A percentile compares a stretch with the other conserved stretches of the same genome.
phyloP scores from a whole-genome alignment of 2,329 filamentous ascomycete genomes.

The Verticillium nonalfalfae region DNA sequence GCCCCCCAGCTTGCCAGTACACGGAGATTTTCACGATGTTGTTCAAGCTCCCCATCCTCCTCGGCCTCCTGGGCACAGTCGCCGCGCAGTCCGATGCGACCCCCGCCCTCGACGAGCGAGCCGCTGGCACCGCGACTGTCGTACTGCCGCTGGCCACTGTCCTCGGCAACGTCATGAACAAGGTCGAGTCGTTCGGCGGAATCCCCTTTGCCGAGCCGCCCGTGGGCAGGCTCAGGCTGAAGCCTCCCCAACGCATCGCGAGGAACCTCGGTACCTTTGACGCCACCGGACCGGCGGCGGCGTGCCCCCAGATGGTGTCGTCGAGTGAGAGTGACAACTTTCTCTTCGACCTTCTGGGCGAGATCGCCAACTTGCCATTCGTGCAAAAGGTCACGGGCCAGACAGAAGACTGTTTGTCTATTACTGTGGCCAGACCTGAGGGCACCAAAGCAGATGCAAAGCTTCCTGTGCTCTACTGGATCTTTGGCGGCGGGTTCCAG shows the following conservation, averaged over 20 bases:
- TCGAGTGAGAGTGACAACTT: slow-evolving; percentile 36
- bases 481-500: slow-evolving; percentile 60
- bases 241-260: slow-evolving; percentile 57
- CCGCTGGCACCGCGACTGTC: slow-evolving; percentile 38
- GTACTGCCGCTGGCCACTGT: slow-evolving; percentile 51
- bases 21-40: background rate
- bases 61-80: background rate
- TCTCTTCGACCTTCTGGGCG: slow-evolving; percentile 37
- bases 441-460: slow-evolving; percentile 48
- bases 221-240: slow-evolving; percentile 58
- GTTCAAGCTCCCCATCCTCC: background rate
- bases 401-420: slow-evolving; percentile 58
- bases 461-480: slow-evolving; percentile 65
- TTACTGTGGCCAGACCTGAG: slow-evolving; percentile 53
- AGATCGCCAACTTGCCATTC: slow-evolving; percentile 48
- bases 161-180: slow-evolving; percentile 33
- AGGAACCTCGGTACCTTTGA: slow-evolving; percentile 52
- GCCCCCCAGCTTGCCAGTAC: background rate
- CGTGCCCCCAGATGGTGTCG: slow-evolving; percentile 69
- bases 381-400: slow-evolving; percentile 45
- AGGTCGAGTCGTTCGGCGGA: slow-evolving; percentile 63
- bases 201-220: slow-evolving; percentile 73
- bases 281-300: slow-evolving; percentile 49
- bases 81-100: background rate
- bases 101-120: background rate